Conservation (phyloP, 257 asterid genomes). For the Ilex aquifolium region DNA sequence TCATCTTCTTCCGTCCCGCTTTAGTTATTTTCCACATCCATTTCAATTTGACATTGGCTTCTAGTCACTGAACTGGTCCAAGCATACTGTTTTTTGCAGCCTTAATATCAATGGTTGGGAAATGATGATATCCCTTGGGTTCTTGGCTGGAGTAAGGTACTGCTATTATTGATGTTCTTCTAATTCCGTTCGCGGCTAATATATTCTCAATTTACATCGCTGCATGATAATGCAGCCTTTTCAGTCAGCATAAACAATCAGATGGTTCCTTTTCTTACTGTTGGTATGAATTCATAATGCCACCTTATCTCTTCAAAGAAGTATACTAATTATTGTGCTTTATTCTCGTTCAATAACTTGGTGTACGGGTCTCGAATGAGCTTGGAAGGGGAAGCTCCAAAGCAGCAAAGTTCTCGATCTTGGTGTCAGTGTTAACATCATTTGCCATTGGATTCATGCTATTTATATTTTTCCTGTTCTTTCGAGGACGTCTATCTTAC, state of each 20-base stretch:
- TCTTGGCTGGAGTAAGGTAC: conserved; percentile 69
- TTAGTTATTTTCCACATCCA: not conserved
- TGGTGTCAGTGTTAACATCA: conserved; percentile 41
- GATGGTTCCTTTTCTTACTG: not conserved
- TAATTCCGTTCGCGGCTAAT: too few species aligned
- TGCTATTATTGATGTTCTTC: not conserved
- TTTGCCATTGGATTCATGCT: conserved; percentile 36
- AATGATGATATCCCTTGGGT: conserved; percentile 70
- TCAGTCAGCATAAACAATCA: not conserved
- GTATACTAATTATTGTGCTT: not conserved
- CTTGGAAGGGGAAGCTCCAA: conserved; percentile 64
- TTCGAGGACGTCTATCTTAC: conserved; percentile 47
- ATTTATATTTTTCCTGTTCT: conserved; percentile 41
- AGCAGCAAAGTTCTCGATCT: conserved; percentile 51
- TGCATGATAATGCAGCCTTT: too few species aligned
- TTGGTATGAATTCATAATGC: not conserved
- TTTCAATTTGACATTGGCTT: not conserved
- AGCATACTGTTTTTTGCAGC: conserved; percentile 25
- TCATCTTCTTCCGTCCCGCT: not conserved
- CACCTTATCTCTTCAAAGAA: not conserved
- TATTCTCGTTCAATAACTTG: not conserved
- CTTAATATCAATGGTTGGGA: conserved; percentile 74
- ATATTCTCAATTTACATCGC: too few species aligned
- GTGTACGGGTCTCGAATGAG: conserved; percentile 72
- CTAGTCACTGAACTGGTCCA: not conserved